These are phyloP conservation scores for Heteromeles arbutifolia DNA, from an alignment of 306 rosid genomes.

Conservation along the genomic window DNA sequence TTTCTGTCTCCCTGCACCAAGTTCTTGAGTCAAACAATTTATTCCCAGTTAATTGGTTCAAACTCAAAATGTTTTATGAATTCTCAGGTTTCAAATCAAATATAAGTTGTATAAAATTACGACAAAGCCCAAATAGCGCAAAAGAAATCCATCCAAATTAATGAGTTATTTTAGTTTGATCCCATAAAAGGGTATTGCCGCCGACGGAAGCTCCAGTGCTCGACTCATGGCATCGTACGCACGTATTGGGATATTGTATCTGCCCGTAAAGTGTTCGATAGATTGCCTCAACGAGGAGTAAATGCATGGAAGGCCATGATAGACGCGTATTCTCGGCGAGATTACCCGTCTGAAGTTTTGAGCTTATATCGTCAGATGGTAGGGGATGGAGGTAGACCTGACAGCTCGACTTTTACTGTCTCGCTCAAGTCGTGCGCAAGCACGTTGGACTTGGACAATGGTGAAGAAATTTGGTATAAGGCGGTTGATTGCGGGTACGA, in stretches of 20 bases:
- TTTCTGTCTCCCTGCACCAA: too few relatives aligned
- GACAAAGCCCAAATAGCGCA: too few relatives aligned
- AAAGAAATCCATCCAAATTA: too few relatives aligned
- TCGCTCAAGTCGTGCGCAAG: slow-evolving; percentile 37
- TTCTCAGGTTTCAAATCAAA: too few relatives aligned
- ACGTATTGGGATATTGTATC: slow-evolving; percentile 2
- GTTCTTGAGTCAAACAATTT: too few relatives aligned
- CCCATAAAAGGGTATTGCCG: neutral
- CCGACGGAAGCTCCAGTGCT: slow-evolving; percentile 18
- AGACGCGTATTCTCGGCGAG: slow-evolving; percentile 29
- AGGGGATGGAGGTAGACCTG: slow-evolving; percentile 26
- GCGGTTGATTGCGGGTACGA: slow-evolving; percentile 28
- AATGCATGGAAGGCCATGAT: slow-evolving; percentile 42
- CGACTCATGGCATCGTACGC: slow-evolving; percentile 21
- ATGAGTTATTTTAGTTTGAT: too few relatives aligned
- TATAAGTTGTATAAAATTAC: too few relatives aligned
- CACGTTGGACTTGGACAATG: slow-evolving; percentile 24
- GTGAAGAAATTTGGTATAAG: slow-evolving; percentile 38
- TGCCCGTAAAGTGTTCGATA: slow-evolving; percentile 36
- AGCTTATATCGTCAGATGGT: slow-evolving; percentile 27
- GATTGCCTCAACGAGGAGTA: slow-evolving; percentile 20
- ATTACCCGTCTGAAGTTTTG: slow-evolving; percentile 22
- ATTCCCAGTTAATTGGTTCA: too few relatives aligned
- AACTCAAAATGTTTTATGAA: too few relatives aligned
- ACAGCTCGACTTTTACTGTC: slow-evolving; percentile 37